A percentile compares a stretch with the other conserved stretches of the same genome.
phyloP scores from a whole-genome alignment of 768 basidiomycete species.

The Psilocybe azurescens region DNA sequence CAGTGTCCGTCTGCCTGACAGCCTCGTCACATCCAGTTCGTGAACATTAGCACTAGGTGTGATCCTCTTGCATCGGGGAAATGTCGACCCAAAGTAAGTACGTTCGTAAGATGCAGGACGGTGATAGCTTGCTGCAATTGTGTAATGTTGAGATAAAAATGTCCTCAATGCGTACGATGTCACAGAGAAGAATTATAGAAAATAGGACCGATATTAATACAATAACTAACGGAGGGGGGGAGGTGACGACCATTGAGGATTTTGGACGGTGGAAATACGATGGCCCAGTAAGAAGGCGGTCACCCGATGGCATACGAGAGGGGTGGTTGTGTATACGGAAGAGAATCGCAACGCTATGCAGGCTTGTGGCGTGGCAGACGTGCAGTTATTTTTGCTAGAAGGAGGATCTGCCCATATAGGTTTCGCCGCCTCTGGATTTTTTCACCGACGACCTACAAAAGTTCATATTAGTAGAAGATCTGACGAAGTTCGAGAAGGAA shows the following conservation, averaged over 20 bases:
- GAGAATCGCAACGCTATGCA: not conserved
- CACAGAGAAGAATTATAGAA: not conserved
- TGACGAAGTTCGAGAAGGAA: constrained; percentile 10
- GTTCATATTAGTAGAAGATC: constrained; percentile 15
- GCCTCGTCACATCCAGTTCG: not conserved
- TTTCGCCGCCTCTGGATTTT: constrained; percentile 42
- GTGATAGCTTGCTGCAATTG: not conserved
- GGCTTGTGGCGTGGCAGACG: constrained; percentile 1
- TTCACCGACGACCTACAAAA: constrained; percentile 31
- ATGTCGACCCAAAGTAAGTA: not conserved
- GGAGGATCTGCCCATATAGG: constrained; percentile 47
- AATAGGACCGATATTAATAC: not conserved
- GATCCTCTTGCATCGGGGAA: not conserved
- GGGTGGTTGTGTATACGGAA: not conserved
- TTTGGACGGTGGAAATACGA: not conserved
- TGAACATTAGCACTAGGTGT: not conserved
- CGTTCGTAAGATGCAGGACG: not conserved
- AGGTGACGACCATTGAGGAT: not conserved
- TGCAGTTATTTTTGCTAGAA: constrained; percentile 12
- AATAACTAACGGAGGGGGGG: not conserved
- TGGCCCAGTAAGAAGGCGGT: not conserved
- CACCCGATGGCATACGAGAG: not conserved
- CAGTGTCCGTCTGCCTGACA: not conserved
- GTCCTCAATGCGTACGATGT: not conserved
- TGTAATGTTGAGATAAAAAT: not conserved